Percentiles rank a stretch among this genome's conserved stretches.
phyloP scores from a whole-genome alignment of 163 green algal species.

The Scenedesmus sp. region DNA sequence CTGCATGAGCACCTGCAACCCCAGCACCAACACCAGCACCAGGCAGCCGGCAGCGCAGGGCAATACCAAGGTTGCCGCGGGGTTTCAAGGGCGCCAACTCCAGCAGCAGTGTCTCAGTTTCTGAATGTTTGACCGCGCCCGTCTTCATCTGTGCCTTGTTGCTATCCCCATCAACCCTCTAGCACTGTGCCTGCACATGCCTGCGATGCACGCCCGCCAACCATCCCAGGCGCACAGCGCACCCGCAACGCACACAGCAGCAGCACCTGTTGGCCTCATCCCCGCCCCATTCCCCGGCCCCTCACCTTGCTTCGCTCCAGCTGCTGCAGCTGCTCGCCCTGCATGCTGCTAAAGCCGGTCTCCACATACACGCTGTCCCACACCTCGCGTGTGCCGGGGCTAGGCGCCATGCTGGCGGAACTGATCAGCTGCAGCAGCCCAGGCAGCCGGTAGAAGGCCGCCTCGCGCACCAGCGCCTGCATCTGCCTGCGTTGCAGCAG shows the following conservation, averaged over 20 bases:
- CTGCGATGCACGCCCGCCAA: too few relatives aligned
- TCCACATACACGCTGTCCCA: slow-evolving; percentile 60
- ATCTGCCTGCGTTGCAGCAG: slow-evolving; percentile 54
- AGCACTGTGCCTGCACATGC: too few relatives aligned
- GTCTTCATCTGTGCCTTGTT: too few relatives aligned
- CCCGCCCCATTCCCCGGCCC: background rate
- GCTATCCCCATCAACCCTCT: too few relatives aligned
- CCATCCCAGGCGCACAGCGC: too few relatives aligned
- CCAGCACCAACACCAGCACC: background rate
- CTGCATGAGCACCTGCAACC: slow-evolving; percentile 48
- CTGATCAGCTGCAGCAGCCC: slow-evolving; percentile 55
- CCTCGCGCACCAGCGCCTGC: slow-evolving; percentile 65
- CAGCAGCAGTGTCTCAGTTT: too few relatives aligned
- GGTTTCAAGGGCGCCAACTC: too few relatives aligned
- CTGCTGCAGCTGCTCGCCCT: slow-evolving; percentile 46
- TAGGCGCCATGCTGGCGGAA: slow-evolving; percentile 43
- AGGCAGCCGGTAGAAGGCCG: slow-evolving; percentile 66
- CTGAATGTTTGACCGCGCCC: too few relatives aligned
- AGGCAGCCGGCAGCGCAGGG: background rate
- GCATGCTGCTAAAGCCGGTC: slow-evolving; percentile 57
- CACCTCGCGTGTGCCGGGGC: slow-evolving; percentile 33
- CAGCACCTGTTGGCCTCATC: background rate
- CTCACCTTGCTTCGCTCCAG: slow-evolving; percentile 49
- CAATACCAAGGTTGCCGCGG: too few relatives aligned
- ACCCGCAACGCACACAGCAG: background rate